Base-by-base conservation (phyloP, 2,329 filamentous ascomycete species). In the Fulvia fulva region DNA sequence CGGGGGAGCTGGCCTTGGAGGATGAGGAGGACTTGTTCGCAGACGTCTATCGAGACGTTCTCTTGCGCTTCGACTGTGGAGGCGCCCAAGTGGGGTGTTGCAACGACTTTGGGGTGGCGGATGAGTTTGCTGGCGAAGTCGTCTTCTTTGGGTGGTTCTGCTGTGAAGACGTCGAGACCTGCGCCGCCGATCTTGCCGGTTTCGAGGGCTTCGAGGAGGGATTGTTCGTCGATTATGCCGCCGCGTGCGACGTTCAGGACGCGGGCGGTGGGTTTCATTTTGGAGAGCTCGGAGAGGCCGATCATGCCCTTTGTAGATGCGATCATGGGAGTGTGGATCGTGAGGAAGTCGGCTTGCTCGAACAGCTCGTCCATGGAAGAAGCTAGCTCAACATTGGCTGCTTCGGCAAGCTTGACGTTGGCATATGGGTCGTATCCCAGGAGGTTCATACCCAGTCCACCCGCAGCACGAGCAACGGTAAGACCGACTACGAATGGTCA, bases 1-100 rank as follows among this genome's bases (percentile, higher is more conserved):
- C 88, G 88, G 0, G 90, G 89, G 1, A 92, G 78, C 0, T 87
- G 87, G 2, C 89, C 89, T 0, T 80, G 78, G 2, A 94, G 77
- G 44, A 93, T 90, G 58, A 87, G 82, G 0, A 89, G 80, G 12
- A 92, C 88, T 74, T 94, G 89, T 32, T 87, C 86, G 72, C 89
- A 93, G 8, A 93, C 90, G 66, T 93, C 90, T 62, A 92, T 83
- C 1, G 87, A 89, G 3, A 92, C 89, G 61, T 91, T 92, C 68
- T 93, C 89, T 71, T 94, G 89, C 0, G 90, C 90, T 78, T 94
- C 90, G 32, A 88, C 81, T 0, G 90, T 94, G 0, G 86, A 90
- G 0, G 90, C 90, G 5, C 89, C 89, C 0, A 94, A 79, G 71
- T 94, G 90, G 1, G 90, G 90, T 7, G 90, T 93, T 1, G 86